Conservation (phyloP, 1,284 basidiomycete species). For the Psilocybe mexicana region DNA sequence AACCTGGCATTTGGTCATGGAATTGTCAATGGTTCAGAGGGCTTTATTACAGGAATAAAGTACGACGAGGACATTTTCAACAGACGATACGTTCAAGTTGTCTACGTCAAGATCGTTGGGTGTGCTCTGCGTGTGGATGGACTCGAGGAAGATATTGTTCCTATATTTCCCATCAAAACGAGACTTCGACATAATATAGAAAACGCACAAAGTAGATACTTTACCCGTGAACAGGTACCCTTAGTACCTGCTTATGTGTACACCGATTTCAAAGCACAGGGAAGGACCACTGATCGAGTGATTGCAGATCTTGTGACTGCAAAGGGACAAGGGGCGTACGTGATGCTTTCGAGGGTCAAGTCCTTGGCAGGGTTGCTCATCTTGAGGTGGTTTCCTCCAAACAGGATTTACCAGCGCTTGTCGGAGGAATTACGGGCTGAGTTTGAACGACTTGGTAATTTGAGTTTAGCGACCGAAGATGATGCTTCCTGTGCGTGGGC, state of each 20-base stretch:
- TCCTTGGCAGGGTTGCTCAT: not conserved
- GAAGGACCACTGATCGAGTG: not conserved
- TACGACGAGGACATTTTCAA: constrained; percentile 7
- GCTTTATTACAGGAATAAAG: constrained; percentile 18
- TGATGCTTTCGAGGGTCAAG: constrained; percentile 2
- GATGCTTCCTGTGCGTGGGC: no score
- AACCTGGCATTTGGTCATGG: constrained; percentile 24
- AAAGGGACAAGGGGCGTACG: not conserved
- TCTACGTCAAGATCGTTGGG: constrained; percentile 8
- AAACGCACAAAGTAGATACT: constrained; percentile 7
- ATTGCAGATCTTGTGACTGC: not conserved
- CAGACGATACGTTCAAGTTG: constrained; percentile 4
- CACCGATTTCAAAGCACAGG: constrained; percentile 4
- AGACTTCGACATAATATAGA: not conserved
- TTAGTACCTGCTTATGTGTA: constrained; percentile 1
- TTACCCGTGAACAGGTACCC: not conserved
- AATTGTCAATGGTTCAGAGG: constrained; percentile 30
- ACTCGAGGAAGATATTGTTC: constrained; percentile 7
- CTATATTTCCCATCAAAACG: constrained; percentile 5
- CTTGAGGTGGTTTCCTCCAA: not conserved
- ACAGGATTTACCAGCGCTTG: not conserved
- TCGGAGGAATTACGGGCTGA: not conserved
- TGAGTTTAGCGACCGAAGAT: not conserved
- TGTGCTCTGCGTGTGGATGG: constrained; percentile 6
- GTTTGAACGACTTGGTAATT: not conserved